These are phyloP conservation scores for Amanita brunnescens DNA, from an alignment of 768 basidiomycete species.

Conservation along the genomic window DNA sequence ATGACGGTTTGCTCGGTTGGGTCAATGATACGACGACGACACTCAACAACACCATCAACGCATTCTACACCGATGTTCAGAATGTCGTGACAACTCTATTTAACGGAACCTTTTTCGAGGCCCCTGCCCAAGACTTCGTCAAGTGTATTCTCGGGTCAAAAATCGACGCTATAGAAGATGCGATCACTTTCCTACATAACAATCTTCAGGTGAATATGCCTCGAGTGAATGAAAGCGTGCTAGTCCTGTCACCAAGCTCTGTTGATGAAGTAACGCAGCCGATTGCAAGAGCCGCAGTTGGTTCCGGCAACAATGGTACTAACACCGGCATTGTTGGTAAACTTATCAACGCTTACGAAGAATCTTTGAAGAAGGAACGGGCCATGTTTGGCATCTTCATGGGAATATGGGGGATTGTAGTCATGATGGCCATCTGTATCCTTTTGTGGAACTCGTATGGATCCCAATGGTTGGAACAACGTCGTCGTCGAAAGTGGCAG, in stretches of 20 bases:
- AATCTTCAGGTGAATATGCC: conserved; percentile 80
- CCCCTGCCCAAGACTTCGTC: conserved; percentile 80
- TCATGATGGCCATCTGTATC: conserved; percentile 66
- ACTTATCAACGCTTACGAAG: conserved; percentile 66
- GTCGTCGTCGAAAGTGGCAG: conserved; percentile 41
- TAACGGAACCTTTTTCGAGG: conserved; percentile 74
- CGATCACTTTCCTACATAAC: conserved; percentile 84
- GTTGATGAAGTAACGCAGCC: conserved; percentile 73
- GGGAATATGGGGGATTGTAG: conserved; percentile 74
- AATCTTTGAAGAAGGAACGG: conserved; percentile 69
- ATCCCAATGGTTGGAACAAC: conserved; percentile 34
- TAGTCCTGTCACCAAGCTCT: conserved; percentile 64
- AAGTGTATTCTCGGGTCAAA: conserved; percentile 89
- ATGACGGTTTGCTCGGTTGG: conserved; percentile 90
- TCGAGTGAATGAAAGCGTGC: conserved; percentile 60
- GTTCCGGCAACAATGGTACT: conserved; percentile 38
- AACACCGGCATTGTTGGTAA: conserved; percentile 59
- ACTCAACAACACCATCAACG: conserved; percentile 78
- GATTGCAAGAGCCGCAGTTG: conserved; percentile 77
- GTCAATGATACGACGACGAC: conserved; percentile 83
- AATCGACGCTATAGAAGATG: conserved; percentile 77
- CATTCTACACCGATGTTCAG: conserved; percentile 84
- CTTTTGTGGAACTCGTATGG: conserved; percentile 69
- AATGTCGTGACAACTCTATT: conserved; percentile 70
- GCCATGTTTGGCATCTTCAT: conserved; percentile 81